These are phyloP conservation scores for Cichorium intybus DNA, from an alignment of 140 eudicot species.

Conservation along the genomic window DNA sequence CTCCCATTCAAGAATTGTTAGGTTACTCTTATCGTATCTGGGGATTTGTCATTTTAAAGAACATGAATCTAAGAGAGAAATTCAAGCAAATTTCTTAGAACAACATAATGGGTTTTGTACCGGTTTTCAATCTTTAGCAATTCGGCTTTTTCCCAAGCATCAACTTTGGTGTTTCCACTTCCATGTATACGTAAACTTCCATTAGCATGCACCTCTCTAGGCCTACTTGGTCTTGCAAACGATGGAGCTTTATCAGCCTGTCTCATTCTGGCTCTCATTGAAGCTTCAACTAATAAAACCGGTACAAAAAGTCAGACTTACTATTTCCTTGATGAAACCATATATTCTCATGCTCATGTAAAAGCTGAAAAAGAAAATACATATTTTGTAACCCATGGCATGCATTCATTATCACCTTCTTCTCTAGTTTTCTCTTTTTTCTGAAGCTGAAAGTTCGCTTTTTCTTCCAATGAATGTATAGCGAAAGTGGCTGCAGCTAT, in stretches of 20 bases:
- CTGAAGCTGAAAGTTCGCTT: slow-evolving; percentile 14
- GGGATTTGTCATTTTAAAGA: neutral
- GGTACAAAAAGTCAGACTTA: neutral
- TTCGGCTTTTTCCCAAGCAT: slow-evolving; percentile 70
- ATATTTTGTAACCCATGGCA: neutral
- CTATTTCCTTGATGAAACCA: too few relatives aligned
- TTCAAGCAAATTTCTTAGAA: neutral
- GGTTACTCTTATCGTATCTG: slow-evolving; percentile 59
- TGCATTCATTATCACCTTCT: too few relatives aligned
- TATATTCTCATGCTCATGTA: neutral
- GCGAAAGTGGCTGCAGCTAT: slow-evolving; percentile 84
- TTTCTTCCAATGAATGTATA: slow-evolving; percentile 59
- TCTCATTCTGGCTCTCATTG: slow-evolving; percentile 26
- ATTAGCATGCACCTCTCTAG: slow-evolving; percentile 20
- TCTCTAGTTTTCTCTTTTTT: slow-evolving; percentile 37
- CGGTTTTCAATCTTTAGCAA: slow-evolving; percentile 56
- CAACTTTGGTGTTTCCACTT: slow-evolving; percentile 43
- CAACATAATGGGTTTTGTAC: slow-evolving; percentile 27
- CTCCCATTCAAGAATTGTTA: slow-evolving; percentile 65
- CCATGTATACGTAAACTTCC: slow-evolving; percentile 32
- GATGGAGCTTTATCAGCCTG: slow-evolving; percentile 29
- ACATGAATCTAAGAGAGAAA: neutral
- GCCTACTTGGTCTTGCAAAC: slow-evolving; percentile 25
- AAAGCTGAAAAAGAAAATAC: neutral
- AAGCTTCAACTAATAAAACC: slow-evolving; percentile 30